Evolutionary conservation across 768 basidiomycete species (phyloP).

Genomic region (Suillus subluteus): DNA sequence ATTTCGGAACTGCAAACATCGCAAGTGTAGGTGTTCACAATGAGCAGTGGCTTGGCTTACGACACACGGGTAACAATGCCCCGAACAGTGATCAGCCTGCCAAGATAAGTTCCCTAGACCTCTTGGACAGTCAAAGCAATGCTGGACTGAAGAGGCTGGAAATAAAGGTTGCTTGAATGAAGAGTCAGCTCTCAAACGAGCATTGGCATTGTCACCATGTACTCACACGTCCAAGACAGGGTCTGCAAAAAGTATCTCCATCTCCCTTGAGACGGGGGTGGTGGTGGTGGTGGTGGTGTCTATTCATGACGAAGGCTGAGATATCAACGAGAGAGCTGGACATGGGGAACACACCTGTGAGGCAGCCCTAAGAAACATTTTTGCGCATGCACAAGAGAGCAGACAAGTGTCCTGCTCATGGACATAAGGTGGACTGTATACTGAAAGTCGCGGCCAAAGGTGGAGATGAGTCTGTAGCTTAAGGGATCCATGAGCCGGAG

Average conservation of each 20-base stretch:
- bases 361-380: neutral
- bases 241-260: constrained; percentile 53
- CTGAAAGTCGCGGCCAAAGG: constrained; percentile 23
- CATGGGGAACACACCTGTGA: neutral
- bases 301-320: neutral
- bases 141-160: too few species aligned
- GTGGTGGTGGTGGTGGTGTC: neutral
- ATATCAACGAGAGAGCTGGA: neutral
- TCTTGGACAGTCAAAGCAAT: too few species aligned
- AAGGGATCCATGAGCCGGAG: neutral
- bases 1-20: too few species aligned
- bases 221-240: constrained; percentile 74
- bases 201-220: too few species aligned
- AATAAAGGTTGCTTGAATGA: too few species aligned
- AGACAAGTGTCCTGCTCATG: constrained; percentile 4
- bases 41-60: too few species aligned
- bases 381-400: constrained; percentile 3
- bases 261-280: constrained; percentile 14
- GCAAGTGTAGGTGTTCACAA: too few species aligned
- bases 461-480: constrained; percentile 27
- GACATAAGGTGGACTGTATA: neutral
- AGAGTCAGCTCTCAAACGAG: too few species aligned
- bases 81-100: too few species aligned
- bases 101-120: too few species aligned
- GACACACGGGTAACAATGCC: too few species aligned